Conservation (phyloP, 768 basidiomycete species). For the Paxillus involutus region DNA sequence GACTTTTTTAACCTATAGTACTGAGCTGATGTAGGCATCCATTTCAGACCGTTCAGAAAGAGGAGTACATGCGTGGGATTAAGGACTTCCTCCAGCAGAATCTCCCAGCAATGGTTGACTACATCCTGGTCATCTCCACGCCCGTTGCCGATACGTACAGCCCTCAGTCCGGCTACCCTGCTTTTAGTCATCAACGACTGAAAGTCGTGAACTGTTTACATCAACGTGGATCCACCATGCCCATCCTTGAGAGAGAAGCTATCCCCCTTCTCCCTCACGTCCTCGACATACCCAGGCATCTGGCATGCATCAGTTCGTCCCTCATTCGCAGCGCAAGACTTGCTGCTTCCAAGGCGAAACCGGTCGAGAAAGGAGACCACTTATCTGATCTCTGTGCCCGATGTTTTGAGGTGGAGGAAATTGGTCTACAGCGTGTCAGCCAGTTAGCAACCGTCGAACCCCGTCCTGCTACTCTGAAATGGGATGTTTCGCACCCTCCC, state of each 20-base stretch:
- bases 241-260: conserved; percentile 63
- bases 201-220: conserved; percentile 55
- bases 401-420: conserved; percentile 72
- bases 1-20: not conserved
- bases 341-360: conserved; percentile 37
- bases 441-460: conserved; percentile 41
- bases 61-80: conserved; percentile 79
- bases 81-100: conserved; percentile 71
- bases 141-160: conserved; percentile 33
- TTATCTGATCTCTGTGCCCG: conserved; percentile 56
- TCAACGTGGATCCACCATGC: conserved; percentile 55
- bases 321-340: conserved; percentile 63
- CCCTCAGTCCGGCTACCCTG: conserved; percentile 24
- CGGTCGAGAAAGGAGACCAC: conserved; percentile 32
- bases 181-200: conserved; percentile 50
- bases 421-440: conserved; percentile 65
- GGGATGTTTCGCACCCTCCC: conserved; percentile 14
- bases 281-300: conserved; percentile 75
- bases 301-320: conserved; percentile 73
- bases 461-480: conserved; percentile 9
- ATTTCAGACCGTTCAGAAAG: conserved; percentile 62
- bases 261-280: conserved; percentile 73
- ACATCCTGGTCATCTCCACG: conserved; percentile 71
- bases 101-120: conserved; percentile 73
- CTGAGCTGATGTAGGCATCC: conserved; percentile 2